Percentiles rank a stretch among this genome's conserved stretches.
phyloP scores from a whole-genome alignment of 2,329 filamentous ascomycete species.

The Hawksworthiomyces lignivorus region DNA sequence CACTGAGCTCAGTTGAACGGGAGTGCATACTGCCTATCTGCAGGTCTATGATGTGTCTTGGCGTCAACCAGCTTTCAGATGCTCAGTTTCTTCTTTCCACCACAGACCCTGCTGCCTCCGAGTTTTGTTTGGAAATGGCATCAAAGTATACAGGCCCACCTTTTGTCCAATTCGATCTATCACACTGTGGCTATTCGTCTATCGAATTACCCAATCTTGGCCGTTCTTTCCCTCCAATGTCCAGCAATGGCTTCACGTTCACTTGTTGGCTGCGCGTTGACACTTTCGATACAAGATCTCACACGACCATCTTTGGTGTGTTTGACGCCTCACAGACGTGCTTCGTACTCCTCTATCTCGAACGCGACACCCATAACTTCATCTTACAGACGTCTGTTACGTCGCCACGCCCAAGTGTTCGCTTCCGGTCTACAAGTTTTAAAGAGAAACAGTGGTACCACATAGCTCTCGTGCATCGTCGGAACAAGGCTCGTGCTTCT shows the following conservation, averaged over 20 bases:
- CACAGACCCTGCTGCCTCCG: slow-evolving; percentile 46
- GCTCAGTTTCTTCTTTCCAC: slow-evolving; percentile 63
- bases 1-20: slow-evolving; percentile 48
- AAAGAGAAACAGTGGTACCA: slow-evolving; percentile 82
- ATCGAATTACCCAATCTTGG: slow-evolving; percentile 85
- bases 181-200: slow-evolving; percentile 78
- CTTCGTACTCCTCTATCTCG: slow-evolving; percentile 87
- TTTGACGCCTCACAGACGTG: slow-evolving; percentile 90
- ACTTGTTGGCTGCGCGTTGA: slow-evolving; percentile 85
- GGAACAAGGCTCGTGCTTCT: slow-evolving; percentile 72
- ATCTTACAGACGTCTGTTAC: slow-evolving; percentile 94
- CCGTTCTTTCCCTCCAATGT: slow-evolving; percentile 72
- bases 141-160: slow-evolving; percentile 68
- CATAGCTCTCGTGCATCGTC: slow-evolving; percentile 77
- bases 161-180: slow-evolving; percentile 91
- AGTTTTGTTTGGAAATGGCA: slow-evolving; percentile 67
- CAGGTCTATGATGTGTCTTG: slow-evolving; percentile 61
- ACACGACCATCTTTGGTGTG: slow-evolving; percentile 93
- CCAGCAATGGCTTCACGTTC: slow-evolving; percentile 80
- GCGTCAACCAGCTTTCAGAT: slow-evolving; percentile 74
- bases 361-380: slow-evolving; percentile 86
- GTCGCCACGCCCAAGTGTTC: slow-evolving; percentile 77
- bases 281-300: slow-evolving; percentile 71
- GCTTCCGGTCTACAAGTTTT: slow-evolving; percentile 81
- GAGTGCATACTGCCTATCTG: slow-evolving; percentile 59